Conservation (phyloP, 371 early-diverging fungal species). For the Rhizopus arrhizus region DNA sequence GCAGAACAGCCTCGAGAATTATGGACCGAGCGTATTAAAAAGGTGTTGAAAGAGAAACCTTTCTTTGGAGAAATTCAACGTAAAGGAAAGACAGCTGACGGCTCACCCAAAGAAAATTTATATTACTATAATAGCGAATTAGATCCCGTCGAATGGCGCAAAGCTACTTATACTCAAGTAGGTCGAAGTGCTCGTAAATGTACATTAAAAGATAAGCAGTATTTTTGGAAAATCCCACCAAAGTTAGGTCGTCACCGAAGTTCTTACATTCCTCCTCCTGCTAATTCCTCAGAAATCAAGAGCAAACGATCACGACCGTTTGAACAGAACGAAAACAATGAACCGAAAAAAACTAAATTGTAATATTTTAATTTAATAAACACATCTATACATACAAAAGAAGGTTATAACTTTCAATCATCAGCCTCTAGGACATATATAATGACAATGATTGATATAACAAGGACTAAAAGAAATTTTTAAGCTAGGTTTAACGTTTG, state of each 20-base stretch:
- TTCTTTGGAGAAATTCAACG: constrained; percentile 65
- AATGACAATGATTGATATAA: too few species aligned
- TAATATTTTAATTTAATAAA: constrained; percentile 8
- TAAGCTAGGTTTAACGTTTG: too few species aligned
- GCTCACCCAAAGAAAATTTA: constrained; percentile 61
- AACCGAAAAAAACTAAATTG: constrained; percentile 20
- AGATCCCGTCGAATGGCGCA: constrained; percentile 62
- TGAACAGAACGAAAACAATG: constrained; percentile 1
- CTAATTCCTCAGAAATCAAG: constrained; percentile 14
- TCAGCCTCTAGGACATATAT: too few species aligned
- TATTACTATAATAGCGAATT: constrained; percentile 65
- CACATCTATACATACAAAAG: not conserved
- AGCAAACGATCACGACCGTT: constrained; percentile 5
- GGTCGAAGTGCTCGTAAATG: constrained; percentile 68
- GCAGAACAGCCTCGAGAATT: constrained; percentile 35
- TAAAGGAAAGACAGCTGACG: constrained; percentile 68
- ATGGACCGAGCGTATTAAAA: constrained; percentile 41
- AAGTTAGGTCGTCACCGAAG: constrained; percentile 58
- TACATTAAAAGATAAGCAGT: constrained; percentile 68
- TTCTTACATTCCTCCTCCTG: constrained; percentile 54
- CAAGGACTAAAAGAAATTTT: too few species aligned
- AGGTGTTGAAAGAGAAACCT: constrained; percentile 40
- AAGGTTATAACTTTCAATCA: too few species aligned
- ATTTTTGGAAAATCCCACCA: constrained; percentile 69
- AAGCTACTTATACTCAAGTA: constrained; percentile 54